Base-by-base conservation (phyloP, 371 early-diverging fungal species). In the Mucor piriformis region DNA sequence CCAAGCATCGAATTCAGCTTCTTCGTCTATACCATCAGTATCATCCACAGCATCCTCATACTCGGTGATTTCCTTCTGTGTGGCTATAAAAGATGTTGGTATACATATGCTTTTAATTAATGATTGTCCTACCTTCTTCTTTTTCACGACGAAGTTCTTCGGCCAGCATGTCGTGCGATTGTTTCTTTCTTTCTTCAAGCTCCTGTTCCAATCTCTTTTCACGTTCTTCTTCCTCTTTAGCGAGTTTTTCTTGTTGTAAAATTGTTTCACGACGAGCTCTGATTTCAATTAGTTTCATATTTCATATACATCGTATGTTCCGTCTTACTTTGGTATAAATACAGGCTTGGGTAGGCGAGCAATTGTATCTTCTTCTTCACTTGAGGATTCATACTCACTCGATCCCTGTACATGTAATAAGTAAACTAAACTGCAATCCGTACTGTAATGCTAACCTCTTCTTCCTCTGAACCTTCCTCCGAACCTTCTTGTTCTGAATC, bases 1-100 rank as follows among this genome's bases (percentile, higher is more conserved):
- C 98, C 98, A 97, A 0, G 88, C 88, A 47, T 88, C 90, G 69
- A 85, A 91, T 69, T 97, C 98, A 4, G 87, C 94, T 32, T 88
- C 90, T 55, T 90, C 89, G 61, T 95, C 90, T 10, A 91, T 35
- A 18, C 86, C 91, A 73, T 97, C 98, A 0, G 95, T 94, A 76
- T 97, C 98, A 70, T 96, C 97, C 0, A 94, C 86, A 29, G 83
- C 85, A 6, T 63, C 61, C 37, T 72, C 67, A 29, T 67, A 59
- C 10, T 58, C 59, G 11, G 61, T 61, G 11, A 62, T 10, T 27
- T 76, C 73, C 52, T 73, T 70, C 6, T 71, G 66, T 10, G 47
- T 13, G n/a, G 35, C 69, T 69, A 52, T 32, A 42, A 61, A 51
- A 20, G 29, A 29, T 25, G 27, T 37, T 15, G 42, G 18, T 33